Evolutionary conservation across 208 protist genomes (phyloP).

Genomic region (Sergeia podlipaevii): DNA sequence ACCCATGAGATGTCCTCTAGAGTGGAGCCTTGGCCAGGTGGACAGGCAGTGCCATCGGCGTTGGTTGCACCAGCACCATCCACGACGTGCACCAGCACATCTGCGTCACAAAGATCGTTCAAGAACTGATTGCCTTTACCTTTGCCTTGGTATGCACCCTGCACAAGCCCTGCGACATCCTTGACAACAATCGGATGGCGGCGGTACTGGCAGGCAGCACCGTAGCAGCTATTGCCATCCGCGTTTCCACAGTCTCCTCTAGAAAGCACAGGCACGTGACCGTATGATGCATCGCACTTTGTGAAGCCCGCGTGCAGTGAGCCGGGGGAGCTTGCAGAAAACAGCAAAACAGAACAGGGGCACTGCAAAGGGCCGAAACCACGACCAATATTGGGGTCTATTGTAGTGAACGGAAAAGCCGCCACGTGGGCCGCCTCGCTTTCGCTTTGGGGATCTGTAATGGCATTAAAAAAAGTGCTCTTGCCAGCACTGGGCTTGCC

Average conservation of each 20-base stretch:
- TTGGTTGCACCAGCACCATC: conserved; percentile 89
- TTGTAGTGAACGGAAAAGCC: conserved; percentile 94
- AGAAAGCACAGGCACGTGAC: conserved; percentile 42
- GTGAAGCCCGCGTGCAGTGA: background rate
- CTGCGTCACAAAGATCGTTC: conserved; percentile 92
- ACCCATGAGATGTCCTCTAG: conserved; percentile 90
- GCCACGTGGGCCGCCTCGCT: conserved; percentile 82
- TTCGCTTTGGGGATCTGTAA: conserved; percentile 78
- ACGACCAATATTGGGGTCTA: conserved; percentile 87
- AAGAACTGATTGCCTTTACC: conserved; percentile 94
- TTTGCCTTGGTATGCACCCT: conserved; percentile 90
- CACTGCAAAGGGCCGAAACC: conserved; percentile 64
- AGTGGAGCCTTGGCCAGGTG: conserved; percentile 57
- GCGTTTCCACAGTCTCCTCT: no score
- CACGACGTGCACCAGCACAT: conserved; percentile 93
- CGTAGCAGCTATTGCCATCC: no score
- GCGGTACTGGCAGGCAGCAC: conserved; percentile 31
- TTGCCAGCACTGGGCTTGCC: conserved; percentile 92
- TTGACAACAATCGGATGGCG: conserved; percentile 82
- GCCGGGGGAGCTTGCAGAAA: background rate
- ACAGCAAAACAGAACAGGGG: conserved; percentile 38
- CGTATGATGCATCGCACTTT: conserved; percentile 58
- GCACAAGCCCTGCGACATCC: conserved; percentile 94
- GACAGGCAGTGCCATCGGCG: conserved; percentile 74
- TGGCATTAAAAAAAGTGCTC: conserved; percentile 94